Conservation (phyloP, 1,284 basidiomycete genomes). For the Cutaneotrichosporon dermatis region DNA sequence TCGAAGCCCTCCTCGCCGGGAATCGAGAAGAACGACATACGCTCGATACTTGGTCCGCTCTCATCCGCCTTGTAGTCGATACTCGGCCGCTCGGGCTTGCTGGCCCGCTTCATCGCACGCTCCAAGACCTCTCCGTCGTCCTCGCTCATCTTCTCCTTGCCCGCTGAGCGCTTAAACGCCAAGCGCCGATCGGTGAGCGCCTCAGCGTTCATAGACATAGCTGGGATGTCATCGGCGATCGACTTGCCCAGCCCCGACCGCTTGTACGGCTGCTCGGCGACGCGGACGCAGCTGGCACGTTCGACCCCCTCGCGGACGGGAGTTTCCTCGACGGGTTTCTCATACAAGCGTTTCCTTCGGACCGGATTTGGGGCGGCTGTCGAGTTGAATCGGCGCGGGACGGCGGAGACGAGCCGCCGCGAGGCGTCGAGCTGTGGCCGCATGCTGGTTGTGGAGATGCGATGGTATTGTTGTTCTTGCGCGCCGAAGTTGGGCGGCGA, state of each 20-base stretch:
- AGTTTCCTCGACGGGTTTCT: not conserved
- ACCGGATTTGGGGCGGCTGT: not conserved
- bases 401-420: not conserved
- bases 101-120: constrained; percentile 7
- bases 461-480: not conserved
- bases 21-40: constrained; percentile 12
- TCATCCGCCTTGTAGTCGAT: constrained; percentile 7
- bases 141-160: constrained; percentile 4
- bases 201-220: constrained; percentile 1
- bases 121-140: constrained; percentile 13
- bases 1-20: not conserved
- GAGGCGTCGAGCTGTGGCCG: not conserved
- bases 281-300: not conserved
- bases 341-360: not conserved
- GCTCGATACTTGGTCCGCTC: constrained; percentile 8
- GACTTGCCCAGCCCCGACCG: not conserved
- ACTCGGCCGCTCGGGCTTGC: not conserved
- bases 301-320: not conserved
- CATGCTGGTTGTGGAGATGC: not conserved
- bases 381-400: not conserved
- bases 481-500: too few relatives aligned
- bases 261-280: not conserved
- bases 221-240: constrained; percentile 1
- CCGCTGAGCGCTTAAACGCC: not conserved
- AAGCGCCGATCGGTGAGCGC: not conserved